A percentile compares a stretch with the other conserved stretches of the same genome.
Conservation (phyloP, 305 asterid genomes). For the Withania somnifera region DNA sequence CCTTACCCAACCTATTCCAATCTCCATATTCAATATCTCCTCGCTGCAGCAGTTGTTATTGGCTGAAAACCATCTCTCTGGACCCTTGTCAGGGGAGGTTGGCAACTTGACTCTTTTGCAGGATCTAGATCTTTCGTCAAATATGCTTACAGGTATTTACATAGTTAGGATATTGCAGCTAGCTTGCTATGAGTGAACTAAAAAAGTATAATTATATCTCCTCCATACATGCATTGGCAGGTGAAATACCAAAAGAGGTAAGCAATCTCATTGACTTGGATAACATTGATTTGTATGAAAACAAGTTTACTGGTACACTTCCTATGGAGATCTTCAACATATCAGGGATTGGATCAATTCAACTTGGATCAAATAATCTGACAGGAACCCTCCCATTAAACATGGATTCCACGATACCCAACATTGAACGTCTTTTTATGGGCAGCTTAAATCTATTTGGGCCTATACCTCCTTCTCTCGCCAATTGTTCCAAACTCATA, state of each 20-base stretch:
- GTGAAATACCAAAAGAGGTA: slow-evolving; percentile 8
- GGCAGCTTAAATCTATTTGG: too few species aligned
- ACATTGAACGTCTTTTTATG: neutral
- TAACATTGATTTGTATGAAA: neutral
- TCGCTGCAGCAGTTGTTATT: neutral
- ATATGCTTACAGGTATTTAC: slow-evolving; percentile 3
- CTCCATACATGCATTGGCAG: neutral
- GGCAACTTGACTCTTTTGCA: neutral
- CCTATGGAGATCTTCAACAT: slow-evolving; percentile 5
- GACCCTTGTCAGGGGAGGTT: neutral
- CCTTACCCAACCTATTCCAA: neutral
- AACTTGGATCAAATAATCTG: neutral
- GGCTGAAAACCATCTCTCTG: neutral
- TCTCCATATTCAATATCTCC: too few species aligned
- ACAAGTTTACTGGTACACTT: neutral
- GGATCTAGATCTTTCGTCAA: neutral
- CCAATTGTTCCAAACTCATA: neutral
- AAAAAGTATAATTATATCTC: too few species aligned
- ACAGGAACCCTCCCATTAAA: neutral
- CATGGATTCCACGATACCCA: neutral
- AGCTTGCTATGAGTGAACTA: neutral
- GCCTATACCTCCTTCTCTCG: too few species aligned
- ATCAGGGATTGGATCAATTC: neutral
- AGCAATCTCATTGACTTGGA: slow-evolving; percentile 1
- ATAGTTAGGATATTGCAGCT: neutral